Evolutionary conservation across 2,329 filamentous ascomycete species (phyloP).

Genomic region (Sporothrix curviconia): DNA sequence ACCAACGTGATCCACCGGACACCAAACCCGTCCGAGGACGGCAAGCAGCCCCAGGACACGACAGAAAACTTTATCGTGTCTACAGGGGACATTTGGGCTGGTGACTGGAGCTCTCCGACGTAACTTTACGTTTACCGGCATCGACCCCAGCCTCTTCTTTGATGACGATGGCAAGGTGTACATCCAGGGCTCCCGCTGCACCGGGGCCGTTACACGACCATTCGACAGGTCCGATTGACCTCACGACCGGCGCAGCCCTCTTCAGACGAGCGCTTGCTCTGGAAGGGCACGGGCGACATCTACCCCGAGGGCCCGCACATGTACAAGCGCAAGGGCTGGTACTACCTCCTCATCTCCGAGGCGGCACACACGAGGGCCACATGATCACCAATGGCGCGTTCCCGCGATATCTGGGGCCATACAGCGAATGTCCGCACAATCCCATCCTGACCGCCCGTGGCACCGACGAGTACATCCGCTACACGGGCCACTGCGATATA

Average conservation of each 20-base stretch:
- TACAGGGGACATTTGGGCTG: neutral
- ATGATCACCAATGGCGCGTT: neutral
- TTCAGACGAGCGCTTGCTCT: neutral
- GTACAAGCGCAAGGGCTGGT: conserved; percentile 37
- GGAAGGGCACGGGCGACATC: neutral
- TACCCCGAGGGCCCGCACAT: conserved; percentile 36
- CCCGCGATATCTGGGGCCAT: neutral
- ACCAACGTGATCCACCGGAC: neutral
- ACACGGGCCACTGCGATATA: neutral
- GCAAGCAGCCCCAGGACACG: neutral
- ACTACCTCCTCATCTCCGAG: conserved; percentile 40
- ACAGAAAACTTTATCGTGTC: neutral
- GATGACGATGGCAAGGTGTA: neutral
- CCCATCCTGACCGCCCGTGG: neutral
- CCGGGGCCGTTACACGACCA: neutral
- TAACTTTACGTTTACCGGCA: neutral
- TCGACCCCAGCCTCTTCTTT: neutral
- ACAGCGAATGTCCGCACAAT: neutral
- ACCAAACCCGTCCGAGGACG: too few relatives aligned
- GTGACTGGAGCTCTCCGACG: neutral
- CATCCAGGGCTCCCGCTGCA: neutral
- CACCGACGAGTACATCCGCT: neutral
- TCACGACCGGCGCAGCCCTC: neutral
- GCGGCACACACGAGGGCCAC: conserved; percentile 35
- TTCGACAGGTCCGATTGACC: neutral